These are phyloP conservation scores for Solanum neorickii DNA, from an alignment of 257 asterid species.

Conservation along the genomic window DNA sequence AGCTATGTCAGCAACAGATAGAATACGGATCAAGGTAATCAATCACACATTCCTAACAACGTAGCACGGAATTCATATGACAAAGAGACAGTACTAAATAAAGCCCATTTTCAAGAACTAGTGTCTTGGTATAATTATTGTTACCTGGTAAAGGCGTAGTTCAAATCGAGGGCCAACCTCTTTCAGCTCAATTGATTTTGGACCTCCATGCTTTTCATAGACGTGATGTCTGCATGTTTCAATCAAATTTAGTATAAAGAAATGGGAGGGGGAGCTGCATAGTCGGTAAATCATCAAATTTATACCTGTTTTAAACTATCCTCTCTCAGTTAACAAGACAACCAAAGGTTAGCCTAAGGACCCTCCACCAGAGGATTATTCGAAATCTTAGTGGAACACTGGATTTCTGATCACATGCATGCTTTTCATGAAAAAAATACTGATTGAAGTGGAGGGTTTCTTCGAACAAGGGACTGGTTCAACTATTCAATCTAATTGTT, in stretches of 20 bases:
- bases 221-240: slow-evolving; percentile 68
- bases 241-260: background rate
- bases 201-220: slow-evolving; percentile 76
- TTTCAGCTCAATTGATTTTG: slow-evolving; percentile 78
- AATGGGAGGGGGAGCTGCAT: background rate
- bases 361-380: background rate
- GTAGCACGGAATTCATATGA: too few relatives aligned
- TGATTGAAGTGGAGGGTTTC: background rate
- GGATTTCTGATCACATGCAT: background rate
- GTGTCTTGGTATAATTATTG: background rate
- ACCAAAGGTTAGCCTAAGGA: background rate
- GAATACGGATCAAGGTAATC: background rate
- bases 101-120: background rate
- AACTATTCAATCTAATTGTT: background rate
- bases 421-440: background rate
- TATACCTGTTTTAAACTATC: background rate
- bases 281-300: background rate
- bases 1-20: background rate
- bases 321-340: background rate
- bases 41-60: background rate
- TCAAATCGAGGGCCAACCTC: slow-evolving; percentile 98
- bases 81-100: too few relatives aligned
- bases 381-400: background rate
- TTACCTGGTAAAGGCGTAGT: slow-evolving; percentile 77
- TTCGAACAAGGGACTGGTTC: too few relatives aligned